Base-by-base conservation (phyloP, 768 basidiomycete genomes). In the Boletus eberwhitei region DNA sequence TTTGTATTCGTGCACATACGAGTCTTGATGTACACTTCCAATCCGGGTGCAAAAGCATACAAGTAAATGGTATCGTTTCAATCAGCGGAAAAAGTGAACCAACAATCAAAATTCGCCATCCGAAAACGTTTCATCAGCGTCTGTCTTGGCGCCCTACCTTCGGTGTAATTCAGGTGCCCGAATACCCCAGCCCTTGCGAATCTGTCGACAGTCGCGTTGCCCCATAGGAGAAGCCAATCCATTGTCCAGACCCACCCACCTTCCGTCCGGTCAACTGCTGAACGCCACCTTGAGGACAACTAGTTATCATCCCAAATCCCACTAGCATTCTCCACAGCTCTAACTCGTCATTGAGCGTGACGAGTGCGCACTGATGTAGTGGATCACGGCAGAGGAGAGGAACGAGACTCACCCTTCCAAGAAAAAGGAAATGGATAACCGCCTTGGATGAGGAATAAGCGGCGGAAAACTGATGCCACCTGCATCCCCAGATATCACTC, bases 351-450 rank as follows among this genome's bases (percentile, higher is more conserved):
- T 24, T 24, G 24, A 24, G 24, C 4, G 24, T 64, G 2, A 79
- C 77, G 73, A 83, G 73, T 0, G 78, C 75, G 75, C 79, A 80
- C 44, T 76, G 6, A 78, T 42, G 52, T 81, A 73, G 55, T 88
- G 87, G 12, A 86, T 62, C 8, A 84, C 35, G 2, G 74, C 84
- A 0, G 86, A 88, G 4, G 78, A 63, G 2, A 80, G 54, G 64
- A 87, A 88, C 5, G 77, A 60, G 14, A 84, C 38, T 6, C 24
- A 26, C 24, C 24, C 5, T 26, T 26, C 6, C 24, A 26, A 26
- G 24, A 26, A 26, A 31, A 66, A 54, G 21, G 63, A 65, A 65
- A 43, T 2, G 71, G 71, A 14, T 51, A 52, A 3, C 62, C 64
- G 13, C 75, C 77, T 5, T 71, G 26, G 42, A 45, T 4, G 19